Base-by-base conservation (phyloP, 306 rosid species). In the Pterocarpus santalinus region DNA sequence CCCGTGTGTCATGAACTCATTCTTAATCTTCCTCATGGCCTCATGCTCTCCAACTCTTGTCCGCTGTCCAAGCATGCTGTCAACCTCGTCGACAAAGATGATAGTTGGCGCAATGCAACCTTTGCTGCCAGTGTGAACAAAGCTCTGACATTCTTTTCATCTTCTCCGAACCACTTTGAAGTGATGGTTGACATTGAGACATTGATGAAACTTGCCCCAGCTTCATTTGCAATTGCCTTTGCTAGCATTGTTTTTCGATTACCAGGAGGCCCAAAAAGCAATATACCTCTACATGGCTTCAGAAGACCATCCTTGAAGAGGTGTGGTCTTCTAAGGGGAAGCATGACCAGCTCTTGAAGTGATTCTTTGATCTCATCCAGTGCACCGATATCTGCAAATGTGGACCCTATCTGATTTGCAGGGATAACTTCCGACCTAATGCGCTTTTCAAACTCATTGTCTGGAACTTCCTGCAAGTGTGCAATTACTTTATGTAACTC, bases 201-300 rank as follows among this genome's bases (percentile, higher is more conserved):
- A 66, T 93, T 93, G 67, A 93, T 90, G 87, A 93, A 93, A 86
- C 92, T 87, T 71, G 96, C 97, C 70, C 94, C 94, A 7, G 96
- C 96, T 75, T 93, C 97, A 67, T 88, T 88, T 60, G 97, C 97
- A 43, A 93, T 90, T 35, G 97, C 97, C 81, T 93, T 93, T 36
- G 96, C 97, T 8, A 93, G 84, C 97, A 93, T 93, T 72, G 94
- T 93, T 81, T 93, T 93, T 22, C 97, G 94, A 2, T 96, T 91
- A 46, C 97, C 97, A 32, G 97, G 96, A 56, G 97, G 97, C 8
- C 97, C 97, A 52, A 93, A 93, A 22, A 93, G 97, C 83, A 93
- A 80, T 74, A 91, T 88, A 5, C 97, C 96, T 81, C 90, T 89
- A 47, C 96, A 93, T 16, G 97, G 97, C 81, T 93, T 88, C 11